Conservation (phyloP, 768 basidiomycete genomes). For the Podaxis sp. region DNA sequence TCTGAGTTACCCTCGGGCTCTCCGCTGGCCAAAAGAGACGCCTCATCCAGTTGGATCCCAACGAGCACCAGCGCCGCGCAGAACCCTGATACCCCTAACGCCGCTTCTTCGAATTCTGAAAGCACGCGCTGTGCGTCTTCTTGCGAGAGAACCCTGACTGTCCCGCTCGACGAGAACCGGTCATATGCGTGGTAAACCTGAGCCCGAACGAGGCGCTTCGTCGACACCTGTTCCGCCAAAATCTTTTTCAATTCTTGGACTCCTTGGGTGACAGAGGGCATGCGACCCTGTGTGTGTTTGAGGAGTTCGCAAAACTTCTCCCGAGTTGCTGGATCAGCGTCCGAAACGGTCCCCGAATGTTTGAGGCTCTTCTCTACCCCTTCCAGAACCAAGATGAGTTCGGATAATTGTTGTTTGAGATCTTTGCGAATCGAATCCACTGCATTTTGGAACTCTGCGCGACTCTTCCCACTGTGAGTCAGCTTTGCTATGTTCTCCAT, state of each 20-base stretch:
- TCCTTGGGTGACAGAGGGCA: neutral
- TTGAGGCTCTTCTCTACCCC: neutral
- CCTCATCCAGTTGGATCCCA: neutral
- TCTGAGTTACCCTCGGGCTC: neutral
- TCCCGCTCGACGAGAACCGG: neutral
- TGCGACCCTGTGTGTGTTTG: neutral
- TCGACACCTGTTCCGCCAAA: neutral
- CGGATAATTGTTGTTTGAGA: neutral
- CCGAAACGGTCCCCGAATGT: neutral
- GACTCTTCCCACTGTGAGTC: neutral
- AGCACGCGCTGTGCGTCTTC: neutral
- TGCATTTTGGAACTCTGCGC: neutral
- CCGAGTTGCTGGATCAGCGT: neutral
- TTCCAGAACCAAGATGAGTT: neutral
- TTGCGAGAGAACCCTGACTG: neutral
- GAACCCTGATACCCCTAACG: neutral
- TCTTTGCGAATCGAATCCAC: neutral
- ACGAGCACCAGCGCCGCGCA: conserved; percentile 1
- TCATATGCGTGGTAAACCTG: neutral
- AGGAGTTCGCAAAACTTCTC: neutral
- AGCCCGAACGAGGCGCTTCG: neutral
- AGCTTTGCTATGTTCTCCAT: neutral
- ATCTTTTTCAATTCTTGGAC: neutral
- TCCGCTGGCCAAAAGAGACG: neutral
- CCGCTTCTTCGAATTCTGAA: neutral